These are phyloP conservation scores for Ocimum tenuiflorum DNA, from an alignment of 257 asterid species.

Conservation along the genomic window DNA sequence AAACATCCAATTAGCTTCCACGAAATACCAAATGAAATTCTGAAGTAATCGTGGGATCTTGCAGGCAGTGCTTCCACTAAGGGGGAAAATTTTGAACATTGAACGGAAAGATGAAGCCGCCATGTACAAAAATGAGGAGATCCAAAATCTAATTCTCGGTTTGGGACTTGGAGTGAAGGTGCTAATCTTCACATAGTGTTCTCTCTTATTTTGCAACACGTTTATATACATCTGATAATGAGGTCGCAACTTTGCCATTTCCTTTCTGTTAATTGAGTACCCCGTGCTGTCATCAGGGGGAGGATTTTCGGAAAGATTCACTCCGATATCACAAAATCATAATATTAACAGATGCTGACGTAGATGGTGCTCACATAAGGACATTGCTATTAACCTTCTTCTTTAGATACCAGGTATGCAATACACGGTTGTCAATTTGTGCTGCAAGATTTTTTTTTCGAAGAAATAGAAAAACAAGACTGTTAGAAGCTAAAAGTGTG, in stretches of 20 bases:
- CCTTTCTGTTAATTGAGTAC: conserved; percentile 16
- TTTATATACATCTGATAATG: conserved; percentile 5
- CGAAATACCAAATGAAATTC: neutral
- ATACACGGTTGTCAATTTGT: conserved; percentile 4
- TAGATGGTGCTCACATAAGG: conserved; percentile 97
- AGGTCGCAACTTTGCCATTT: neutral
- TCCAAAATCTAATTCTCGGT: conserved; percentile 93
- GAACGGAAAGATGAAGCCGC: conserved; percentile 98
- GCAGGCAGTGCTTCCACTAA: conserved; percentile 95
- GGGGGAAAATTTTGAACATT: conserved; percentile 94
- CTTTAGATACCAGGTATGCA: conserved; percentile 83
- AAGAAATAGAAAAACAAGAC: neutral
- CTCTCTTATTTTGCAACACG: neutral
- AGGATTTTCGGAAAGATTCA: conserved; percentile 76
- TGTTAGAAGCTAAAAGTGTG: neutral
- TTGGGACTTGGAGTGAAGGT: conserved; percentile 99
- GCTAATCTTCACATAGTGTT: neutral
- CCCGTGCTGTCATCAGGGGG: conserved; percentile 51
- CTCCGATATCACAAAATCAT: conserved; percentile 98
- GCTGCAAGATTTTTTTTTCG: neutral
- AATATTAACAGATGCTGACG: conserved; percentile 95
- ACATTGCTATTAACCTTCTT: conserved; percentile 86
- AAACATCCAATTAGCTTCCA: neutral
- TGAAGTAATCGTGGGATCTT: conserved; percentile 19
- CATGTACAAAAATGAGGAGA: conserved; percentile 96